phyloP scores from a whole-genome alignment of 75 land plant genomes.

The Sequoiadendron giganteum region DNA sequence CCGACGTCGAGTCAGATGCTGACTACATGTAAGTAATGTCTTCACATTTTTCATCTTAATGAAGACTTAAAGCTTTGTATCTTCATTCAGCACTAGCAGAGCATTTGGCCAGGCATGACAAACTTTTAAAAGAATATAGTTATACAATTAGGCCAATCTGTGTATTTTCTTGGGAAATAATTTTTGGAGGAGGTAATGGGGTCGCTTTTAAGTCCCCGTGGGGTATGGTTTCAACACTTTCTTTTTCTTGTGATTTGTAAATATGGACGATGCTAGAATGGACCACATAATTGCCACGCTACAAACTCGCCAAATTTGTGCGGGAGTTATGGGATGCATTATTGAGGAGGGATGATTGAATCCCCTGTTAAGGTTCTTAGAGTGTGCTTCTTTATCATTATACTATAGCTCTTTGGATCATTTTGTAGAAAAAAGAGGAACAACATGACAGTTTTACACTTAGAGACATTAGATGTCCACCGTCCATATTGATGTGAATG shows the following conservation, averaged over 20 bases:
- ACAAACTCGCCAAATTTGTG: not conserved
- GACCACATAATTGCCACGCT: not conserved
- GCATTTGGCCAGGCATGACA: not conserved
- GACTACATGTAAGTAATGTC: conserved; percentile 49
- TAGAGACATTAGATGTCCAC: no score
- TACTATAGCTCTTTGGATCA: not conserved
- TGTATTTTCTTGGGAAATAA: not conserved
- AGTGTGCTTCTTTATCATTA: not conserved
- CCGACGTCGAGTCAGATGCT: conserved; percentile 66
- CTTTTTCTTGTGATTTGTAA: no score
- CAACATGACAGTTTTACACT: not conserved
- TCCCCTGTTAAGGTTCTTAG: not conserved
- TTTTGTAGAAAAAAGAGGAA: not conserved
- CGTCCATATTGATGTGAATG: no score
- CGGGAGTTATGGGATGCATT: not conserved
- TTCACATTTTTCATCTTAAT: not conserved
- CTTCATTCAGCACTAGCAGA: not conserved
- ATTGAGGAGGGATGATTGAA: not conserved
- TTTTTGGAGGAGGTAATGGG: not conserved
- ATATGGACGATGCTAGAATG: no score
- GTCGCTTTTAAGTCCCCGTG: not conserved
- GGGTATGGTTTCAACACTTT: no score
- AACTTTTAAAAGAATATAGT: not conserved
- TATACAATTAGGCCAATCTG: not conserved
- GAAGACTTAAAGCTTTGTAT: not conserved